A percentile compares a stretch with the other conserved stretches of the same genome.
phyloP scores from a whole-genome alignment of 306 rosid genomes.

The Citrullus mucosospermus region DNA sequence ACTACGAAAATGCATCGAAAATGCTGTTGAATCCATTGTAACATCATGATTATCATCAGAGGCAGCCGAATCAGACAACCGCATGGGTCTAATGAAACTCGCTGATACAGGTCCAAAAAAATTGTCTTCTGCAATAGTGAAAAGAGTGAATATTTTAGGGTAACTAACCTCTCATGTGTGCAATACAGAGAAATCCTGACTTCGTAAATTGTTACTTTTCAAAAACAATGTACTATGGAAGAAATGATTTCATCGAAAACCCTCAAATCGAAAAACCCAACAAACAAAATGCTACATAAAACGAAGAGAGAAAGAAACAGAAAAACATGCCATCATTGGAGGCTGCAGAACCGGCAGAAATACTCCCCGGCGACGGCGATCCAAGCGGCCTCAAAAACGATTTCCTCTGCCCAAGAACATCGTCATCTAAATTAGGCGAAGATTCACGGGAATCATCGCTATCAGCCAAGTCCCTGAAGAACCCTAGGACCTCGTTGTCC shows the following conservation, averaged over 20 bases:
- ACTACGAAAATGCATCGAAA: constrained; percentile 88
- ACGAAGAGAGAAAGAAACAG: neutral
- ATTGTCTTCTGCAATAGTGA: constrained; percentile 38
- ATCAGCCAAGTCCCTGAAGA: constrained; percentile 47
- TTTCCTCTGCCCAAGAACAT: constrained; percentile 17
- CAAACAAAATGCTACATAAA: neutral
- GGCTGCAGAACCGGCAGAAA: constrained; percentile 28
- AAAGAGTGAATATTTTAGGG: neutral
- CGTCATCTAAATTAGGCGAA: constrained; percentile 15
- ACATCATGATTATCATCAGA: constrained; percentile 52
- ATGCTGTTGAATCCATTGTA: constrained; percentile 84
- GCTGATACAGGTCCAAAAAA: constrained; percentile 79
- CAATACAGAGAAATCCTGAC: neutral
- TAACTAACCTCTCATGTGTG: neutral
- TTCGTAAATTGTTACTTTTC: neutral
- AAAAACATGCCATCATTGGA: constrained; percentile 30
- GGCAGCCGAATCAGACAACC: constrained; percentile 50
- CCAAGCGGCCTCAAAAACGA: constrained; percentile 33
- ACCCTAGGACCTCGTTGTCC: constrained; percentile 23
- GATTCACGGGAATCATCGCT: constrained; percentile 35
- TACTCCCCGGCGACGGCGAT: constrained; percentile 40
- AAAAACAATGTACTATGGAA: neutral
- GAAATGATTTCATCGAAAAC: neutral
- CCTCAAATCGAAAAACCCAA: neutral
- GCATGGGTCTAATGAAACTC: constrained; percentile 61